These are phyloP conservation scores for Pythium coloratum DNA, from an alignment of 352 stramenopile species.

Conservation along the genomic window DNA sequence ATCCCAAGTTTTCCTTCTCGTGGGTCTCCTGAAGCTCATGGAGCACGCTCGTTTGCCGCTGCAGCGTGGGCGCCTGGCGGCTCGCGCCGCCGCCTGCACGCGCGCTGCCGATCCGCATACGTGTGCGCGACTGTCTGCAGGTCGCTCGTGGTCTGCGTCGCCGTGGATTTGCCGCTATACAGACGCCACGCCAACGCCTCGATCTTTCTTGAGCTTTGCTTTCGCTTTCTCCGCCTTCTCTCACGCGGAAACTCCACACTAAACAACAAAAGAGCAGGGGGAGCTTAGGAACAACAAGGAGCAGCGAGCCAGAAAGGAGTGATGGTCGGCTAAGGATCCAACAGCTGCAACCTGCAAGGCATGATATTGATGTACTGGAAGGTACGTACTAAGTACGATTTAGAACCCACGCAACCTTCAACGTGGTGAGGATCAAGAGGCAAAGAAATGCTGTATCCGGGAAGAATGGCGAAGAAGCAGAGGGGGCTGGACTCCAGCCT, in stretches of 20 bases:
- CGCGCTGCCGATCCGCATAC: slow-evolving; percentile 34
- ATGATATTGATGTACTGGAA: background rate
- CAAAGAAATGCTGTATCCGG: background rate
- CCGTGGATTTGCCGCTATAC: background rate
- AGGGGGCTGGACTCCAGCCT: too few relatives aligned
- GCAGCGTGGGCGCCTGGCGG: slow-evolving; percentile 27
- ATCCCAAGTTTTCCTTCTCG: slow-evolving; percentile 70
- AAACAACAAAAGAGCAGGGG: background rate
- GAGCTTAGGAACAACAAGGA: slow-evolving; percentile 6
- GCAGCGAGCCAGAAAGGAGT: slow-evolving; percentile 17
- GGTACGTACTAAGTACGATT: slow-evolving; percentile 19
- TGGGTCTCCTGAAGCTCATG: slow-evolving; percentile 79
- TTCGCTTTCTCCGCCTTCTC: background rate
- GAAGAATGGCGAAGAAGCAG: background rate
- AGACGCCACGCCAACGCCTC: background rate
- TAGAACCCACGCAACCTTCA: slow-evolving; percentile 6
- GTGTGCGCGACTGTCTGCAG: background rate
- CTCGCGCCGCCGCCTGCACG: slow-evolving; percentile 10
- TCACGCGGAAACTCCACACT: slow-evolving; percentile 7
- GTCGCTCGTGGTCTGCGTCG: background rate
- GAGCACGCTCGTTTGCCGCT: slow-evolving; percentile 75
- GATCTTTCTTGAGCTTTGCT: background rate
- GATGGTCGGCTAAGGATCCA: slow-evolving; percentile 29
- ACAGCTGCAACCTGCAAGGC: slow-evolving; percentile 15
- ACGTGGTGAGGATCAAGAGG: background rate